phyloP scores from a whole-genome alignment of 1,139 yeast species.

The Sugiyamaella xylanicola region DNA sequence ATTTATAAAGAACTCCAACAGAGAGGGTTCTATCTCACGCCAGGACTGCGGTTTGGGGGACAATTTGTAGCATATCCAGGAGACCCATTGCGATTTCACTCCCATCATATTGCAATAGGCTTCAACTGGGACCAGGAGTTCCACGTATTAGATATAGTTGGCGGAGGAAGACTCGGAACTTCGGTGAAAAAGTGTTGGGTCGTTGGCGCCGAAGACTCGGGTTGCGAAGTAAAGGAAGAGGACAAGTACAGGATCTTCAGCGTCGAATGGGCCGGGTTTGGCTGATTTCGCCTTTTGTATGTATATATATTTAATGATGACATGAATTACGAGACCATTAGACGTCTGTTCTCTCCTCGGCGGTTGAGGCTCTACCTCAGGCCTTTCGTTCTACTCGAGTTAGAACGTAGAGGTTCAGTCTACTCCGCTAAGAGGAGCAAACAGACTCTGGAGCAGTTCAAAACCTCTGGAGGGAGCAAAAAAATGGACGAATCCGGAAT shows the following conservation, averaged over 20 bases:
- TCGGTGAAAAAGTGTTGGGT: constrained; percentile 89
- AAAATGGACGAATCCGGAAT: neutral
- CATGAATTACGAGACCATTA: no score
- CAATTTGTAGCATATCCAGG: constrained; percentile 91
- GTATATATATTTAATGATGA: constrained; percentile 1
- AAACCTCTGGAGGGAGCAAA: no score
- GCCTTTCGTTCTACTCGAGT: no score
- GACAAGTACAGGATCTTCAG: constrained; percentile 39
- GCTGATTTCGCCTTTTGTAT: constrained; percentile 28
- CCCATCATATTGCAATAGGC: constrained; percentile 74
- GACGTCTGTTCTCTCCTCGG: no score
- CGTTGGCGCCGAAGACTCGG: constrained; percentile 50
- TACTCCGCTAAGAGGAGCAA: no score
- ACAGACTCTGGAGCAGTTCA: no score
- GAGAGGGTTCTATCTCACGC: constrained; percentile 61
- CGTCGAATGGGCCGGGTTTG: constrained; percentile 49
- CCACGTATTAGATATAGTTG: constrained; percentile 55
- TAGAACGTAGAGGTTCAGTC: no score
- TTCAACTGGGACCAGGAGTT: constrained; percentile 55
- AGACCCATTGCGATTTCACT: constrained; percentile 87
- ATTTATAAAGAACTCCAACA: constrained; percentile 51
- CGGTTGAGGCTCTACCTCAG: no score
- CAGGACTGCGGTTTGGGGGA: constrained; percentile 92
- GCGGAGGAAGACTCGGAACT: constrained; percentile 89
- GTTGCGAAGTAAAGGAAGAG: constrained; percentile 25